Evolutionary conservation across 768 basidiomycete genomes (phyloP).

Genomic region (Rhodotorula graminis): DNA sequence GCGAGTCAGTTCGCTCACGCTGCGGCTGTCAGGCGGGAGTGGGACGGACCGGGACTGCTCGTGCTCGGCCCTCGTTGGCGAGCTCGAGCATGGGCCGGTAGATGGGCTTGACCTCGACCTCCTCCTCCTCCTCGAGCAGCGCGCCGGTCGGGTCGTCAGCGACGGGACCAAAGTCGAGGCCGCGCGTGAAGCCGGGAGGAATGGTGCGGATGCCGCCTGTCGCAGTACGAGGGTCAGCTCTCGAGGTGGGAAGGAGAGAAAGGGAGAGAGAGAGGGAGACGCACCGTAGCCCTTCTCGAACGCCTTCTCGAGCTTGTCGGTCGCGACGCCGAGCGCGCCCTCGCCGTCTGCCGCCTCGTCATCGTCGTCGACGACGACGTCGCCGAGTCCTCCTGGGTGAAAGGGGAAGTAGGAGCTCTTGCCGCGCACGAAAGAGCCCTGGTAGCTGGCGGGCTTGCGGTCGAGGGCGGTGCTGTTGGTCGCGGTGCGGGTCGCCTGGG

Average conservation of each 20-base stretch:
- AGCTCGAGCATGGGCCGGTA: constrained; percentile 41
- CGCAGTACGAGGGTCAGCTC: background rate
- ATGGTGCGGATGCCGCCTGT: constrained; percentile 56
- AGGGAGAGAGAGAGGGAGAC: background rate
- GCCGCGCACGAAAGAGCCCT: constrained; percentile 76
- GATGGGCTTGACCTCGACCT: constrained; percentile 40
- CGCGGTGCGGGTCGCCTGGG: constrained; percentile 56
- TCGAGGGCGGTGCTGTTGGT: constrained; percentile 78
- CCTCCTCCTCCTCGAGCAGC: constrained; percentile 44
- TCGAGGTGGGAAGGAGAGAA: no score
- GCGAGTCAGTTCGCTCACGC: background rate
- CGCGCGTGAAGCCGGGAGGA: constrained; percentile 77
- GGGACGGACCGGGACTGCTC: background rate
- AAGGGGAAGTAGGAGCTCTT: constrained; percentile 92
- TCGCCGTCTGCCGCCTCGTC: constrained; percentile 45
- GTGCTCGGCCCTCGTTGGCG: constrained; percentile 15
- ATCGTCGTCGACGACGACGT: constrained; percentile 50
- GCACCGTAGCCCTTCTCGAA: constrained; percentile 39
- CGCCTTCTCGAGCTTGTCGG: constrained; percentile 44
- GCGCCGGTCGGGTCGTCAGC: constrained; percentile 45
- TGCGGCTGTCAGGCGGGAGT: no score
- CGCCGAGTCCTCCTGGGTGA: constrained; percentile 85
- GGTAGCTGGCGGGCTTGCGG: constrained; percentile 71
- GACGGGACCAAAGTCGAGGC: constrained; percentile 58
- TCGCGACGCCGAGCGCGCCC: constrained; percentile 3